phyloP scores from a whole-genome alignment of 2,329 filamentous ascomycete species.

The Epichloe baconii region DNA sequence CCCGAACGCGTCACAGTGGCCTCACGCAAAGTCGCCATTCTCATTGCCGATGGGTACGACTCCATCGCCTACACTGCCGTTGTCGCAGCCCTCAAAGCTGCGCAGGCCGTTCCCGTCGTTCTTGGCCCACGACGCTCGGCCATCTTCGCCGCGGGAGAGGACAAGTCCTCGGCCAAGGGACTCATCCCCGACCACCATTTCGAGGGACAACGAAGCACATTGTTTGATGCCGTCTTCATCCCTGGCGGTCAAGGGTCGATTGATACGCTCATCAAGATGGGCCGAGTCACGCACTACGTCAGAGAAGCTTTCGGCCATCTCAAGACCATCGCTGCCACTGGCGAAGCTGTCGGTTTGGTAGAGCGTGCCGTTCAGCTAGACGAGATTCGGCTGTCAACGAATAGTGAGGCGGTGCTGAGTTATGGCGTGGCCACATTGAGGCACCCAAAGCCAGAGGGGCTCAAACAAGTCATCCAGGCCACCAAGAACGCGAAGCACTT shows the following conservation, averaged over 20 bases:
- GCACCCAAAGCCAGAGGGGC: slow-evolving; percentile 36
- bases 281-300: slow-evolving; percentile 63
- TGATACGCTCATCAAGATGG: slow-evolving; percentile 51
- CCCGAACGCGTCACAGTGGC: slow-evolving; percentile 53
- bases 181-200: slow-evolving; percentile 64
- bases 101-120: slow-evolving; percentile 56
- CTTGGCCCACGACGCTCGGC: slow-evolving; percentile 55
- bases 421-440: slow-evolving; percentile 67
- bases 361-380: slow-evolving; percentile 31
- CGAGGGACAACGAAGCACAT: slow-evolving; percentile 64
- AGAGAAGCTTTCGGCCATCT: slow-evolving; percentile 72
- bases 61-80: slow-evolving; percentile 50
- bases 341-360: slow-evolving; percentile 56
- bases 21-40: slow-evolving; percentile 58
- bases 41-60: slow-evolving; percentile 70
- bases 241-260: slow-evolving; percentile 56
- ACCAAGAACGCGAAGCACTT: slow-evolving; percentile 57
- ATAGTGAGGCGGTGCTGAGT: slow-evolving; percentile 41
- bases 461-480: slow-evolving; percentile 50
- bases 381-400: slow-evolving; percentile 27
- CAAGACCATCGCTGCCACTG: slow-evolving; percentile 65
- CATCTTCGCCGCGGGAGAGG: slow-evolving; percentile 48
- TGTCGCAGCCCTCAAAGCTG: slow-evolving; percentile 46
- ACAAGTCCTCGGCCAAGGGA: slow-evolving; percentile 36
- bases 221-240: slow-evolving; percentile 71